These are phyloP conservation scores for Neoboletus magnificus DNA, from an alignment of 768 basidiomycete genomes.

Conservation along the genomic window DNA sequence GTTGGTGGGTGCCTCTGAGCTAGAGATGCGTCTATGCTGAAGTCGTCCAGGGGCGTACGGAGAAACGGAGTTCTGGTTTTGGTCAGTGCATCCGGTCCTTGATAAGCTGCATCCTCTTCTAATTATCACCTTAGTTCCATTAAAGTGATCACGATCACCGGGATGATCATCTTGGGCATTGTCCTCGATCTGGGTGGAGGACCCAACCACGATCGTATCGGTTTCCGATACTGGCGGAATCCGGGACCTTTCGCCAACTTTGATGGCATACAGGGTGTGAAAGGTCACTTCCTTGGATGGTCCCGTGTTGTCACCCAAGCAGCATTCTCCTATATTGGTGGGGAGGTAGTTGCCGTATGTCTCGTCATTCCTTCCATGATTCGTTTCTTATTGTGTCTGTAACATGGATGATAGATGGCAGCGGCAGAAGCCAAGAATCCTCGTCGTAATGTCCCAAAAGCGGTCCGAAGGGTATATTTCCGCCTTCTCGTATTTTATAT, in stretches of 20 bases:
- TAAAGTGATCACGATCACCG: slow-evolving; percentile 46
- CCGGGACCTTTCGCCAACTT: slow-evolving; percentile 55
- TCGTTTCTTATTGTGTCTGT: not conserved
- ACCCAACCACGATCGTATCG: slow-evolving; percentile 48
- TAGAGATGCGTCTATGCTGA: not conserved
- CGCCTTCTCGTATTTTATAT: slow-evolving; percentile 34
- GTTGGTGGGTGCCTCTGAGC: slow-evolving; percentile 22
- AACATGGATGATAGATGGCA: slow-evolving; percentile 27
- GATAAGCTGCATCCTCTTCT: not conserved
- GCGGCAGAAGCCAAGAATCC: slow-evolving; percentile 49
- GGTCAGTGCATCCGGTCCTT: slow-evolving; percentile 9
- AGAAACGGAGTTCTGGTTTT: slow-evolving; percentile 46
- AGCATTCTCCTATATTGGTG: slow-evolving; percentile 55
- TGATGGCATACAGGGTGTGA: slow-evolving; percentile 35
- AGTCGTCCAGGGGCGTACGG: slow-evolving; percentile 33
- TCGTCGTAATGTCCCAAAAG: slow-evolving; percentile 34
- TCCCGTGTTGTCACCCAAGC: slow-evolving; percentile 54
- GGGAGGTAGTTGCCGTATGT: slow-evolving; percentile 42
- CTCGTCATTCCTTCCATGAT: not conserved
- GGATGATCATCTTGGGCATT: slow-evolving; percentile 42
- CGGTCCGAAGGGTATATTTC: slow-evolving; percentile 42
- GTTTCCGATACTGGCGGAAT: slow-evolving; percentile 42
- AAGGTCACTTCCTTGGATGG: slow-evolving; percentile 46
- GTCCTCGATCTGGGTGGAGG: slow-evolving; percentile 51
- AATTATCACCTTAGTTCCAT: slow-evolving; percentile 37